Base-by-base conservation (phyloP, 1,139 yeast species). In the Debaryomyces coudertii region DNA sequence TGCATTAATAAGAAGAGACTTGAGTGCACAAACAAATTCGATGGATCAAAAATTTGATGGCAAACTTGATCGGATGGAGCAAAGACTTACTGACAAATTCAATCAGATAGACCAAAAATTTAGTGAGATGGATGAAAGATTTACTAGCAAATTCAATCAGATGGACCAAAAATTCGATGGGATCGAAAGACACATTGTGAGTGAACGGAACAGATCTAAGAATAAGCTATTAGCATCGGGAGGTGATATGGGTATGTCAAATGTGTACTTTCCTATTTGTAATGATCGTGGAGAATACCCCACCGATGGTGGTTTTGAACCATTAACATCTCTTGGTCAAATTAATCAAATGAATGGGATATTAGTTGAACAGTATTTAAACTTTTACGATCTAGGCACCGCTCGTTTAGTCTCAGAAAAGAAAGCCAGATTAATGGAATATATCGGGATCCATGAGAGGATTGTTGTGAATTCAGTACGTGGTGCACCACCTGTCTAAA, bases 281-380 rank as follows among this genome's bases (percentile, higher is more conserved):
- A 31, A 40, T 40, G 43, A 40, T 30, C 11, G 31, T 14, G 43
- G 43, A 15, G 14, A 15, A 15, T 4, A n/a, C 31, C 38, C 43
- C 7, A 23, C 2, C 9, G 43, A 30, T 11, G 11, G 5, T 20
- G 15, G 36, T 11, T 20, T 40, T 12, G 24, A 28, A 20, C 15
- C 30, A 30, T 24, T 40, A 40, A 30, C 28, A 3, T 40, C 43
- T 9, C 42, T 39, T 12, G 16, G 7, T n/a, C 43, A 40, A 40
- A 40, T 40, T 14, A 15, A 28, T 40, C 5, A 12, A 11, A 40
- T 40, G 43, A 30, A 29, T 40, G 30, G 43, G 5, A 20, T 15
- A 9, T 15, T 11, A n/a, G 11, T 15, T 11, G 37, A 40, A 18
- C 22, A 12, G 3, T 40, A 40, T 40, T 30, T 40, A 25, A 20